Conservation (phyloP, 306 rosid genomes). For the Prunus fruticosa region DNA sequence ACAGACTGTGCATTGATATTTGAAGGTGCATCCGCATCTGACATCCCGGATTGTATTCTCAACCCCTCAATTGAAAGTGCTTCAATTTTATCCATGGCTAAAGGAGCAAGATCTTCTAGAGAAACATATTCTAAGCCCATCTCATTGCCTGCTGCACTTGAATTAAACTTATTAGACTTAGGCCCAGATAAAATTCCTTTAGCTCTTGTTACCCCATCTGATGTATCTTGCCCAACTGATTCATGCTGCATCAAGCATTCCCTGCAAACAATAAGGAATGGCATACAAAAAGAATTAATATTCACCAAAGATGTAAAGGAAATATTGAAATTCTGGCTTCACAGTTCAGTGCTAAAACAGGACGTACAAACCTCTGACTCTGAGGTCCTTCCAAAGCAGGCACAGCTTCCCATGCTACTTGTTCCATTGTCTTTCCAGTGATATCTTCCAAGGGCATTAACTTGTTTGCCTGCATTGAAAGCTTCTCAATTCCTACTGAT, state of each 20-base stretch:
- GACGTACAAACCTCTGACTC: conserved; percentile 59
- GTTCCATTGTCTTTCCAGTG: conserved; percentile 89
- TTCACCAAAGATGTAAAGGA: conserved; percentile 9
- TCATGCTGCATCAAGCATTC: conserved; percentile 47
- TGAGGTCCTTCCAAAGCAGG: conserved; percentile 49
- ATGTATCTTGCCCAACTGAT: conserved; percentile 33
- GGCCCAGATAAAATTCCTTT: conserved; percentile 37
- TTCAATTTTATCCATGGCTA: conserved; percentile 88
- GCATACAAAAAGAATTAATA: conserved; percentile 10
- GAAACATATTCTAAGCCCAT: conserved; percentile 57
- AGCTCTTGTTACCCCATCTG: conserved; percentile 23
- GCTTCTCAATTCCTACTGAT: conserved; percentile 86
- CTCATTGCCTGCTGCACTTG: conserved; percentile 39
- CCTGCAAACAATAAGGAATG: conserved; percentile 41
- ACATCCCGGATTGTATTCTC: conserved; percentile 92
- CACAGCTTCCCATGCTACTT: conserved; percentile 80
- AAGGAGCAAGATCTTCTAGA: conserved; percentile 86
- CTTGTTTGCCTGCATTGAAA: conserved; percentile 88
- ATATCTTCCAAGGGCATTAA: conserved; percentile 88
- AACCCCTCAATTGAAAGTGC: conserved; percentile 88
- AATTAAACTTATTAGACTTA: conserved; percentile 32
- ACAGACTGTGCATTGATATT: conserved; percentile 57
- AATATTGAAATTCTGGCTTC: background rate
- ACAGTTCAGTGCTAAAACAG: conserved; percentile 12
- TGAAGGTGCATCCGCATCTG: conserved; percentile 72